Evolutionary conservation across 2,329 filamentous ascomycete species (phyloP), one percentile per base, ranked within the genome.

Genomic region (Arachnopeziza araneosa): DNA sequence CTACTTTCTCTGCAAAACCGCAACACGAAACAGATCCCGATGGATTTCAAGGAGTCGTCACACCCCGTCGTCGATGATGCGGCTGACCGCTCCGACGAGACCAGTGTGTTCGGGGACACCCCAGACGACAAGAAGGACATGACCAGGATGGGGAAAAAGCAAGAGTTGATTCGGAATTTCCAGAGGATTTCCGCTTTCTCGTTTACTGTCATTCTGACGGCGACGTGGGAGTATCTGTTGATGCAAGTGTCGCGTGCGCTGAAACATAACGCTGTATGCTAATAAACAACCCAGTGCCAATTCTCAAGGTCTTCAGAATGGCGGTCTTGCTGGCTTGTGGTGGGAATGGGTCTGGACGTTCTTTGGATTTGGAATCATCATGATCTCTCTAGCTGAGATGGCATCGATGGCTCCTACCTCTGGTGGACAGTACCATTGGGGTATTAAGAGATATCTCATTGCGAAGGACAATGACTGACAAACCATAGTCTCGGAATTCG

Each of bases 371-470:
- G 48, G 60, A 12, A 56, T 67, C 17, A 61, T 68, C 1, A 60
- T 57, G 49, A 10, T 67, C 8, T 63, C 60, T n/a, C 51, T 69
- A 21, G 66, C 67, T 23, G 67, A 24, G 69, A 73, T 22, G 66
- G 64, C 60, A 73, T 64, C 24, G 72, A 73, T 24, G 75, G 78
- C 49, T 76, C 78, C 50, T 73, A 74, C 19, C 79, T 80, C 1
- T 2, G 82, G 82, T 21, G 82, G 82, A 4, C 81, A 84, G 63
- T 84, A 83, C 60, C 80, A 82, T 64, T 83, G 80, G 80, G 79
- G 0, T 81, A 44, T 8, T 2, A 44, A 76, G 17, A 44, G 17
- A 44, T 19, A 19, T 44, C 6, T 19, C 17, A 7, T 19, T 19
- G 36, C 6, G 36, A 19, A 44, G 36, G 36, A 14, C 6, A 14